Evolutionary conservation across 108 stramenopile genomes (phyloP).

Genomic region (Discostella stelligeroides): DNA sequence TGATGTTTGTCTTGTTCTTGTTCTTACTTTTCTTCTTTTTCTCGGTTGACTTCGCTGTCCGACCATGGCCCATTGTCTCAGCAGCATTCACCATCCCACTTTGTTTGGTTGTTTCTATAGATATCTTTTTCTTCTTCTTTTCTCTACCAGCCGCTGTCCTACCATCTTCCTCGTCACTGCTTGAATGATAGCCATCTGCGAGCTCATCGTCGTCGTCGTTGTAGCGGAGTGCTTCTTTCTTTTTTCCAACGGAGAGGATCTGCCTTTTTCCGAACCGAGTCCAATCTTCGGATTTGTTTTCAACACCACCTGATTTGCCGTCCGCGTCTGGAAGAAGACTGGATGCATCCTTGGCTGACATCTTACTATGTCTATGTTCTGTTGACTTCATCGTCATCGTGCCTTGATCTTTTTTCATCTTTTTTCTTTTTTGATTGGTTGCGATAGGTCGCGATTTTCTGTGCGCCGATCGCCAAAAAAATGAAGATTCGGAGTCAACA

Average conservation of each 20-base stretch:
- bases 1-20: conserved; percentile 70
- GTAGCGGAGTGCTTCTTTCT: conserved; percentile 34
- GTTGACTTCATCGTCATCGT: no score
- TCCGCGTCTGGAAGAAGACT: conserved; percentile 3
- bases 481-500: no score
- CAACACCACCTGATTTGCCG: background rate
- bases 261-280: conserved; percentile 34
- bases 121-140: conserved; percentile 10
- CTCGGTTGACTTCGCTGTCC: background rate
- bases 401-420: no score
- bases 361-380: no score
- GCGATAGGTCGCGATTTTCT: no score
- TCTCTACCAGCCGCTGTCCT: conserved; percentile 58
- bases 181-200: conserved; percentile 32
- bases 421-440: no score
- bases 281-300: conserved; percentile 23
- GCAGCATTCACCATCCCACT: background rate
- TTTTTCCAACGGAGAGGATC: conserved; percentile 62
- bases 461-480: no score
- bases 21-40: conserved; percentile 50
- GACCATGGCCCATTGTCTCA: background rate
- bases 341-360: background rate
- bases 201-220: conserved; percentile 57
- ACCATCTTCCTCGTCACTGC: conserved; percentile 69
- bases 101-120: background rate